Percentiles rank a stretch among this genome's conserved stretches.
Conservation (phyloP, 78 protist genomes). For the Dictyostelium brefeldianum region DNA sequence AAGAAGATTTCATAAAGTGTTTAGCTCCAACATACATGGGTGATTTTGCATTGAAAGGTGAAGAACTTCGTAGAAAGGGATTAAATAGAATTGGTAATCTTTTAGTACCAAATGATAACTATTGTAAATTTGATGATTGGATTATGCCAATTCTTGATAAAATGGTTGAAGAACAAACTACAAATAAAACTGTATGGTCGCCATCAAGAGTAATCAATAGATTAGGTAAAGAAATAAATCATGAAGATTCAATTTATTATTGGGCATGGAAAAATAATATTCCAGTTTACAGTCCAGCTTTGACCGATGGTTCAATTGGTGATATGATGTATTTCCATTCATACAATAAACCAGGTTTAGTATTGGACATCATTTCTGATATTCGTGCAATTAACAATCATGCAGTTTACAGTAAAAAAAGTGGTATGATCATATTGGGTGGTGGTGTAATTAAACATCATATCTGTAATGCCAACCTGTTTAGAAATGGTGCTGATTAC, state of each 20-base stretch:
- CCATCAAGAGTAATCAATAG: conserved; percentile 97
- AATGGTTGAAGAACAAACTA: conserved; percentile 91
- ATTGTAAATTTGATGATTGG: conserved; percentile 97
- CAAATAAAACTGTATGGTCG: conserved; percentile 90
- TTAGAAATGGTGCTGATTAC: conserved; percentile 99
- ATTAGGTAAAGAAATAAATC: conserved; percentile 97
- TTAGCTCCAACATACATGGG: conserved; percentile 97
- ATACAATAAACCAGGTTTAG: conserved; percentile 94
- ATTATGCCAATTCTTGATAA: conserved; percentile 96
- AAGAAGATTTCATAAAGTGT: conserved; percentile 99
- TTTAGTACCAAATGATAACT: conserved; percentile 99
- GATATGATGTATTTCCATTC: conserved; percentile 99
- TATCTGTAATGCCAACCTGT: conserved; percentile 99
- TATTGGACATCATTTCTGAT: conserved; percentile 94
- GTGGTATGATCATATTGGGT: conserved; percentile 99
- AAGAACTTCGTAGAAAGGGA: conserved; percentile 86
- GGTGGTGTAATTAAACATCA: conserved; percentile 99
- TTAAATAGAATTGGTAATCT: conserved; percentile 99
- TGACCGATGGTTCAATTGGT: conserved; percentile 99
- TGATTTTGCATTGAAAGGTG: conserved; percentile 94
- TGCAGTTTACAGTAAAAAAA: conserved; percentile 88
- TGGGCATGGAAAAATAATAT: conserved; percentile 97
- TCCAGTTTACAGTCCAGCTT: conserved; percentile 99
- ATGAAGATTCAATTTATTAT: conserved; percentile 95
- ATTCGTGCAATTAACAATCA: conserved; percentile 87